phyloP scores from a whole-genome alignment of 108 stramenopile genomes.

The Cyclotella sp. region DNA sequence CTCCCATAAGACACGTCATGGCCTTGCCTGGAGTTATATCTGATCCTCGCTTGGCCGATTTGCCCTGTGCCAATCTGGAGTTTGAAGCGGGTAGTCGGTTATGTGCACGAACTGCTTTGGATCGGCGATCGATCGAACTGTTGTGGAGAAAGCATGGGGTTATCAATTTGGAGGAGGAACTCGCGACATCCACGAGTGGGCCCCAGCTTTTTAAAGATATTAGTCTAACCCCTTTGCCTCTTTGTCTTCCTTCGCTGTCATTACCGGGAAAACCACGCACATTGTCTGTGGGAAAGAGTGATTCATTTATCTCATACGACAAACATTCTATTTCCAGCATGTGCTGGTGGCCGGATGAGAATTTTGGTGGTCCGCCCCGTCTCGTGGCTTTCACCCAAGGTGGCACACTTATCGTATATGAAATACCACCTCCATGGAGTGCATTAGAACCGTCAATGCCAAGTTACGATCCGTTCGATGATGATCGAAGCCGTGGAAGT shows the following conservation, averaged over 20 bases:
- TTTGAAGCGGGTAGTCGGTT: constrained; percentile 72
- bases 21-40: constrained; percentile 20
- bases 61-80: constrained; percentile 46
- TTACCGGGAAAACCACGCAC: constrained; percentile 47
- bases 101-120: constrained; percentile 56
- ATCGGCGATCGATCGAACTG: constrained; percentile 59
- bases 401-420: constrained; percentile 69
- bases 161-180: constrained; percentile 43
- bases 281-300: neutral
- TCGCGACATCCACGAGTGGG: constrained; percentile 13
- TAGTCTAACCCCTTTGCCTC: constrained; percentile 68
- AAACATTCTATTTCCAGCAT: constrained; percentile 51
- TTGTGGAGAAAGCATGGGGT: constrained; percentile 74
- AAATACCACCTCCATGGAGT: constrained; percentile 81
- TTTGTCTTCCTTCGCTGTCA: constrained; percentile 65
- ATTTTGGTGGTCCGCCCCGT: constrained; percentile 73
- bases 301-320: constrained; percentile 8
- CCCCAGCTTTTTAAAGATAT: constrained; percentile 58
- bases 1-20: constrained; percentile 72
- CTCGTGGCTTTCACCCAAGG: constrained; percentile 65
- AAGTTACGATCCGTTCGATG: constrained; percentile 70
- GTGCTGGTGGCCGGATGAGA: constrained; percentile 81
- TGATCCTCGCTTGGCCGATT: neutral
- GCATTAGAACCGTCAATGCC: constrained; percentile 81
- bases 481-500: constrained; percentile 40